Conservation (phyloP, 2,329 filamentous ascomycete genomes). For the Venturia effusa region DNA sequence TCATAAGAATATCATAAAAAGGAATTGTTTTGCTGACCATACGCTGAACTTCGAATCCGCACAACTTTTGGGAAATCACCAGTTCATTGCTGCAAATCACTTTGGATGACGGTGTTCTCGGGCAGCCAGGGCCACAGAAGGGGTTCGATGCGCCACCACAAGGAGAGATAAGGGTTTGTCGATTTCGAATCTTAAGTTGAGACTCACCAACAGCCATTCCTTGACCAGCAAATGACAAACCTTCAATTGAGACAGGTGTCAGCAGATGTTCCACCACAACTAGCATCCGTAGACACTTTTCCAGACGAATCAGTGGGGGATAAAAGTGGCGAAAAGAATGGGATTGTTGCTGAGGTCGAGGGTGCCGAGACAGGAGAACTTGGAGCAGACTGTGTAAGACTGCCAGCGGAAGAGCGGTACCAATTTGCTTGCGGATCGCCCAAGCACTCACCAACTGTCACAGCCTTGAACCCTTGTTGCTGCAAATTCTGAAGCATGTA, state of each 20-base stretch:
- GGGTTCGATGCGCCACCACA: not conserved
- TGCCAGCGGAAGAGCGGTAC: constrained; percentile 32
- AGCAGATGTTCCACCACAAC: constrained; percentile 9
- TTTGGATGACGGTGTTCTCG: not conserved
- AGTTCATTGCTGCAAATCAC: not conserved
- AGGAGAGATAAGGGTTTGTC: not conserved
- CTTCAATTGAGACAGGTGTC: constrained; percentile 3
- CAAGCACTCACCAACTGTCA: constrained; percentile 38
- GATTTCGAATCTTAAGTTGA: not conserved
- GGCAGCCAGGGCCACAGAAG: constrained; percentile 12
- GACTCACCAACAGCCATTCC: constrained; percentile 10
- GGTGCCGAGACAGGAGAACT: constrained; percentile 28
- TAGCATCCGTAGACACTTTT: constrained; percentile 3
- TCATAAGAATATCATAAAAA: not conserved
- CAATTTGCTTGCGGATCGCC: constrained; percentile 35
- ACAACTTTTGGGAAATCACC: not conserved
- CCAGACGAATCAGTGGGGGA: constrained; percentile 11
- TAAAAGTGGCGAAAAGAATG: constrained; percentile 12
- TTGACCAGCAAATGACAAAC: constrained; percentile 12
- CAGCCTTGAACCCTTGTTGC: constrained; percentile 31
- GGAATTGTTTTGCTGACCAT: not conserved
- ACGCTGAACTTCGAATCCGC: not conserved
- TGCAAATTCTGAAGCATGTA: constrained; percentile 33
- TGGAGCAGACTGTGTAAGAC: not conserved
- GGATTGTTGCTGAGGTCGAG: constrained; percentile 15